These are phyloP conservation scores for Xylariaceae sp. DNA, from an alignment of 2,329 filamentous ascomycete species.

Conservation along the genomic window DNA sequence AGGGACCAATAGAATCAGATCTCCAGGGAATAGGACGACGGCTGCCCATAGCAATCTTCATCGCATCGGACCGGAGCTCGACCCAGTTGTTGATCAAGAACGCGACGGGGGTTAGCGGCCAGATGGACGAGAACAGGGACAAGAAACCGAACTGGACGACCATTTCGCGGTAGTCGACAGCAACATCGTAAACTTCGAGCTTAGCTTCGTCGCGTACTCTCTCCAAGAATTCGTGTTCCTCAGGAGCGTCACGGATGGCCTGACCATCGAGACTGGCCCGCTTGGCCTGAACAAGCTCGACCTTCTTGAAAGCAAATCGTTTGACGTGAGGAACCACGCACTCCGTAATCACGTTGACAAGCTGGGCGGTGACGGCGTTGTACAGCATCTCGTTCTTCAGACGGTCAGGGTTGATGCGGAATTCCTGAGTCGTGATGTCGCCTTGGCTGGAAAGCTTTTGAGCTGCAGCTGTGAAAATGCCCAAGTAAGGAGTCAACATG, in stretches of 20 bases:
- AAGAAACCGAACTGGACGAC: conserved; percentile 80
- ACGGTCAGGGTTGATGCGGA: conserved; percentile 76
- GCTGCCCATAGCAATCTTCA: conserved; percentile 89
- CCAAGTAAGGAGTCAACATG: conserved; percentile 76
- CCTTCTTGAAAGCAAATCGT: conserved; percentile 69
- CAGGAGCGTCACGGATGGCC: conserved; percentile 59
- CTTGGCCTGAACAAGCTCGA: conserved; percentile 65
- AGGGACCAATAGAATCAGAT: conserved; percentile 90
- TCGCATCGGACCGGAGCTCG: conserved; percentile 84
- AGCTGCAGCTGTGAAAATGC: conserved; percentile 71
- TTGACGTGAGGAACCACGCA: conserved; percentile 81
- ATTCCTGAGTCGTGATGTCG: conserved; percentile 59
- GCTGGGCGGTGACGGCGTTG: conserved; percentile 88
- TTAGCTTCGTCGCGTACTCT: conserved; percentile 79
- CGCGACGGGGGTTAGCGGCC: conserved; percentile 84
- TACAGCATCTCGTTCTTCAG: conserved; percentile 92
- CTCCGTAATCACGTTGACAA: conserved; percentile 82
- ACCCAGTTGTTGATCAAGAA: conserved; percentile 97
- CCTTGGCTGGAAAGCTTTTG: conserved; percentile 72
- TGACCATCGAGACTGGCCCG: conserved; percentile 50
- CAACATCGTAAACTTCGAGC: conserved; percentile 81
- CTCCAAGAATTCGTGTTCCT: conserved; percentile 74
- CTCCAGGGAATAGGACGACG: conserved; percentile 85
- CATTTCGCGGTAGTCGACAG: conserved; percentile 89
- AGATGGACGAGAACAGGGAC: conserved; percentile 84